A percentile compares a stretch with the other conserved stretches of the same genome.
Evolutionary conservation across 164 flowering plant genomes (phyloP).

Genomic region (Amborella trichopoda): DNA sequence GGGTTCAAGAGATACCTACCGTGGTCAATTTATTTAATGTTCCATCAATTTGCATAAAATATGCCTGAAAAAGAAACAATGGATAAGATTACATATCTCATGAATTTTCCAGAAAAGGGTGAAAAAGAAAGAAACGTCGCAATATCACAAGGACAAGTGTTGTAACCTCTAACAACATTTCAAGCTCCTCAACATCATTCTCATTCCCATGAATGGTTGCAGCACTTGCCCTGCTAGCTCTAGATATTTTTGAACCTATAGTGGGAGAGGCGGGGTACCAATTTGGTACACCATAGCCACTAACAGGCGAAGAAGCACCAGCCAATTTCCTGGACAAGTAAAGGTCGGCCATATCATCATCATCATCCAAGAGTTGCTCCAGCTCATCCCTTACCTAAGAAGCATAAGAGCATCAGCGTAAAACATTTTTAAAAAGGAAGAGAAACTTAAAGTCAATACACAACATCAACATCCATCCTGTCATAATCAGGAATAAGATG

Average conservation of each 20-base stretch:
- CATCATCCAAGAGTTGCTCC: slow-evolving; percentile 92
- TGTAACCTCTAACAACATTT: slow-evolving; percentile 88
- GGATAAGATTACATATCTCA: too few species aligned
- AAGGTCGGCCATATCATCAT: slow-evolving; percentile 95
- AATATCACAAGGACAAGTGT: neutral
- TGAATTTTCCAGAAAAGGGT: neutral
- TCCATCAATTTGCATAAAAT: slow-evolving; percentile 95
- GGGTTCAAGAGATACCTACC: slow-evolving; percentile 27
- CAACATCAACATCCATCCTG: too few species aligned
- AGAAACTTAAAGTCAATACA: too few species aligned
- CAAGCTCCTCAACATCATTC: slow-evolving; percentile 91
- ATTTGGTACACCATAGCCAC: slow-evolving; percentile 47
- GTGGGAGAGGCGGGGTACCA: slow-evolving; percentile 75
- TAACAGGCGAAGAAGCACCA: slow-evolving; percentile 51
- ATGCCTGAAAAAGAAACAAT: slow-evolving; percentile 91
- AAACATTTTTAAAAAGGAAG: too few species aligned
- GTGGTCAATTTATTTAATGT: slow-evolving; percentile 83
- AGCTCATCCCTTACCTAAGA: slow-evolving; percentile 90
- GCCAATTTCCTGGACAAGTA: slow-evolving; percentile 74
- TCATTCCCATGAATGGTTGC: slow-evolving; percentile 72
- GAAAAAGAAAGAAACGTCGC: neutral
- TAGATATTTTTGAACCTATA: slow-evolving; percentile 61
- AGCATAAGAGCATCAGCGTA: too few species aligned
- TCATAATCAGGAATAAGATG: too few species aligned
- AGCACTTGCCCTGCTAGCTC: slow-evolving; percentile 69